A percentile compares a stretch with the other conserved stretches of the same genome.
Evolutionary conservation across 192 early-diverging fungal genomes (phyloP).

Genomic region (Obelidium mucronatum): DNA sequence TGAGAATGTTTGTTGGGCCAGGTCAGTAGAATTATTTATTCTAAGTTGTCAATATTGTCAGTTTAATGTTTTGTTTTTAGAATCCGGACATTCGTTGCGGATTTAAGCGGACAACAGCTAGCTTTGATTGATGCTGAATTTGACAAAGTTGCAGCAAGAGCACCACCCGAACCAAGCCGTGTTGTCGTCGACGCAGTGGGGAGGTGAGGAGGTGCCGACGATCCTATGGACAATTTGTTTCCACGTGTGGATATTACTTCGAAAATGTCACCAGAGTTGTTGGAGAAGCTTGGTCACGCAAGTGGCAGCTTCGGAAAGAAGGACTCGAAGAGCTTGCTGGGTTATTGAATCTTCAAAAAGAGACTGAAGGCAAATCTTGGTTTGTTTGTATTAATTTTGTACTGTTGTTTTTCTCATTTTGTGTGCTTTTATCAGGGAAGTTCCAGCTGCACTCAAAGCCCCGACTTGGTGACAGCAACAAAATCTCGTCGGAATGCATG

Average conservation of each 20-base stretch:
- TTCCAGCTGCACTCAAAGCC: constrained; percentile 81
- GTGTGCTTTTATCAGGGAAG: no score
- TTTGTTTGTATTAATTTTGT: no score
- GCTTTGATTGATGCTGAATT: constrained; percentile 93
- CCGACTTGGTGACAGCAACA: constrained; percentile 89
- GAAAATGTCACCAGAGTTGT: constrained; percentile 64
- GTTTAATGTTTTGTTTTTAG: no score
- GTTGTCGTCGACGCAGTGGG: constrained; percentile 22
- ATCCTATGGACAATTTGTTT: constrained; percentile 83
- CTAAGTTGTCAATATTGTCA: no score
- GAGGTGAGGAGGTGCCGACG: no score
- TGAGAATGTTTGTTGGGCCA: constrained; percentile 85
- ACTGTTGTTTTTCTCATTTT: no score
- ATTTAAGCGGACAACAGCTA: constrained; percentile 83
- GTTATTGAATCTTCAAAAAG: constrained; percentile 78
- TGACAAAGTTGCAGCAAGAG: constrained; percentile 77
- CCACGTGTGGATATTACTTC: constrained; percentile 83
- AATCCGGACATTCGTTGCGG: constrained; percentile 85
- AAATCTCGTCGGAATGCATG: constrained; percentile 80
- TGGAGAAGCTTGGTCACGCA: constrained; percentile 75
- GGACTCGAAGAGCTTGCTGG: constrained; percentile 82
- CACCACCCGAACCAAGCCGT: constrained; percentile 72
- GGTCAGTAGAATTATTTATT: no score
- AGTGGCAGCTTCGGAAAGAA: constrained; percentile 95
- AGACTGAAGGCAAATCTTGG: constrained; percentile 80